Percentiles rank a stretch among this genome's conserved stretches.
Evolutionary conservation across 2,329 filamentous ascomycete species (phyloP).

Genomic region (Fusarium sp.): DNA sequence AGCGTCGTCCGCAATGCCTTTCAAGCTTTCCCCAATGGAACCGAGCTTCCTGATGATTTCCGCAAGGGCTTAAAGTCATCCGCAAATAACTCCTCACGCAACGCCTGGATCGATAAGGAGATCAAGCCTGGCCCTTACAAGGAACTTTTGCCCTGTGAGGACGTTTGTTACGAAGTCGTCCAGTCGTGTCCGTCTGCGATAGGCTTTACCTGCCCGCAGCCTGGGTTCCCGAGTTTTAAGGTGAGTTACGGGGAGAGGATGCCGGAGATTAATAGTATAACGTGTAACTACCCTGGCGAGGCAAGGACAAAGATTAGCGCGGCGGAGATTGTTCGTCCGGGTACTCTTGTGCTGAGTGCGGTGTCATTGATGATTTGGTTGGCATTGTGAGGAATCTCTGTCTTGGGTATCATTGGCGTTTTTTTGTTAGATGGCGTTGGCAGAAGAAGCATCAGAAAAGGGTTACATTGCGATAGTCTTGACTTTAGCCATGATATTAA

Average conservation of each 20-base stretch:
- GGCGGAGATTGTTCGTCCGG: slow-evolving; percentile 31
- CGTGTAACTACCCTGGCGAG: slow-evolving; percentile 59
- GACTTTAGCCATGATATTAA: background rate
- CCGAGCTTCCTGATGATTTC: slow-evolving; percentile 60
- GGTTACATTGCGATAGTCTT: slow-evolving; percentile 2
- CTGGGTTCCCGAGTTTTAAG: slow-evolving; percentile 53
- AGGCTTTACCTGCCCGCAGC: slow-evolving; percentile 80
- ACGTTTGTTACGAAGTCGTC: slow-evolving; percentile 89
- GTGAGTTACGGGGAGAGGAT: slow-evolving; percentile 55
- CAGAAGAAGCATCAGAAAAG: slow-evolving; percentile 11
- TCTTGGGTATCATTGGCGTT: slow-evolving; percentile 24
- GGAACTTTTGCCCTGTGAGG: slow-evolving; percentile 89
- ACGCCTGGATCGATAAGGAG: slow-evolving; percentile 77
- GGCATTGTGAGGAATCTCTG: slow-evolving; percentile 28
- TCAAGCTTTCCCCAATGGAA: slow-evolving; percentile 80
- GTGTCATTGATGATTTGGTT: slow-evolving; percentile 41
- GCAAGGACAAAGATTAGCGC: slow-evolving; percentile 51
- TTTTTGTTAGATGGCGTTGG: slow-evolving; percentile 24
- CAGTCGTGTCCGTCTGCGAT: slow-evolving; percentile 85
- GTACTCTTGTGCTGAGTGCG: slow-evolving; percentile 29
- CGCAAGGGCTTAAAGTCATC: slow-evolving; percentile 41
- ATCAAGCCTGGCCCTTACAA: slow-evolving; percentile 92
- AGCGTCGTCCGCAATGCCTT: slow-evolving; percentile 76
- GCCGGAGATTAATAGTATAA: slow-evolving; percentile 44
- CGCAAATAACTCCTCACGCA: slow-evolving; percentile 70